Conservation (phyloP, 2,329 filamentous ascomycete species). For the Paracorniculantispora psalliotae region DNA sequence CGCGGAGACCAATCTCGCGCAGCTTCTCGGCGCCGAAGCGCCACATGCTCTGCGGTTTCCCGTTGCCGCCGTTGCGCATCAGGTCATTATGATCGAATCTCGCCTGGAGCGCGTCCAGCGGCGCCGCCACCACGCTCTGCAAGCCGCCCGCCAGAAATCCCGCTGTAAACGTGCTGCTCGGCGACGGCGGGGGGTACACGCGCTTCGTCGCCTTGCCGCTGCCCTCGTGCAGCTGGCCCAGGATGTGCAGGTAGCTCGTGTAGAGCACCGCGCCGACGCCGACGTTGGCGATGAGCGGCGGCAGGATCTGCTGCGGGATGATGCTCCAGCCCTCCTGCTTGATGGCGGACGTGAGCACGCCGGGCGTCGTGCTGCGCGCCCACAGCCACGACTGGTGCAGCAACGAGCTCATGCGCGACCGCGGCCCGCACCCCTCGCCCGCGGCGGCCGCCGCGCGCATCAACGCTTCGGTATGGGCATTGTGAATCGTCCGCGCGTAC, state of each 20-base stretch:
- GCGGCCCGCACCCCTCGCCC: conserved; percentile 25
- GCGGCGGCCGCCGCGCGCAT: conserved; percentile 32
- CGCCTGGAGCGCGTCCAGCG: conserved; percentile 70
- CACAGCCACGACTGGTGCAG: conserved; percentile 42
- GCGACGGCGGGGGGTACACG: conserved; percentile 64
- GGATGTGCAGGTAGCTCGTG: conserved; percentile 67
- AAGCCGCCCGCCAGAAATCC: conserved; percentile 64
- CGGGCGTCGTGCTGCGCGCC: conserved; percentile 62
- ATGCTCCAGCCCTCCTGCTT: conserved; percentile 68
- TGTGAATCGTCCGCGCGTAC: conserved; percentile 50
- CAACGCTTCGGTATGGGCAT: conserved; percentile 38
- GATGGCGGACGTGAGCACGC: conserved; percentile 63
- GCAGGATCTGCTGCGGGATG: conserved; percentile 70
- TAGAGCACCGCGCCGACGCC: conserved; percentile 71
- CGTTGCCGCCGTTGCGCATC: conserved; percentile 35
- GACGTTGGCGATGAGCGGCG: conserved; percentile 69
- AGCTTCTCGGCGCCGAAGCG: conserved; percentile 59
- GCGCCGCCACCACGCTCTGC: conserved; percentile 68
- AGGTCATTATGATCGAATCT: conserved; percentile 59
- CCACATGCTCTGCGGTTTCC: conserved; percentile 62
- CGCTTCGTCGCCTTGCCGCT: conserved; percentile 52
- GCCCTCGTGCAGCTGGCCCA: conserved; percentile 62
- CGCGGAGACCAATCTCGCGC: conserved; percentile 65
- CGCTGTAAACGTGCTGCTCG: conserved; percentile 60
- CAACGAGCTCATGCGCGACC: conserved; percentile 28